These are phyloP conservation scores for Tetracladium maxilliforme DNA, from an alignment of 2,329 filamentous ascomycete genomes.

Conservation along the genomic window DNA sequence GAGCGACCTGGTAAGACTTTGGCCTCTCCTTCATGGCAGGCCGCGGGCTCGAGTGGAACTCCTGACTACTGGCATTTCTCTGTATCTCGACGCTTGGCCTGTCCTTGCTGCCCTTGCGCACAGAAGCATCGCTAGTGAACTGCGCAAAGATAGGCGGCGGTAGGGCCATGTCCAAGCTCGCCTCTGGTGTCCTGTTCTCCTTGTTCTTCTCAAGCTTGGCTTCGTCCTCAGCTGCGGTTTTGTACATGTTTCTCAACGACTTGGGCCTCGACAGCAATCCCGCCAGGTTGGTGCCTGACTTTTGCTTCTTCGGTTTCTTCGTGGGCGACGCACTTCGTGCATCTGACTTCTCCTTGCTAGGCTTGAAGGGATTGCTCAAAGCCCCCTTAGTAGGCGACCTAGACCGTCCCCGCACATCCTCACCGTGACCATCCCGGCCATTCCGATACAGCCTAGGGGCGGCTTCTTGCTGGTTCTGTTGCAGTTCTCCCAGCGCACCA, in stretches of 20 bases:
- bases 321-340: too few relatives aligned
- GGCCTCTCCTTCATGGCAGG: too few relatives aligned
- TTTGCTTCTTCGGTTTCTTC: slow-evolving; percentile 60
- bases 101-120: slow-evolving; percentile 7
- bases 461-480: slow-evolving; percentile 35
- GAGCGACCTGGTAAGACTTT: too few relatives aligned
- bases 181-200: slow-evolving; percentile 60
- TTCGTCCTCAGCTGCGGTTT: slow-evolving; percentile 32
- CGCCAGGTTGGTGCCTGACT: slow-evolving; percentile 72
- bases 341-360: slow-evolving; percentile 21
- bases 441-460: slow-evolving; percentile 22
- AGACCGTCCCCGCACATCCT: slow-evolving; percentile 14
- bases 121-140: slow-evolving; percentile 33
- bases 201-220: slow-evolving; percentile 49
- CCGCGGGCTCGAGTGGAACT: too few relatives aligned
- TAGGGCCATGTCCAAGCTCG: slow-evolving; percentile 23
- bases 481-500: slow-evolving; percentile 38
- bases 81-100: slow-evolving; percentile 6
- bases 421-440: slow-evolving; percentile 12
- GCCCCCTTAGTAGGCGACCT: slow-evolving; percentile 28
- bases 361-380: slow-evolving; percentile 24
- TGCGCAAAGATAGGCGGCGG: slow-evolving; percentile 70
- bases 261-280: slow-evolving; percentile 61
- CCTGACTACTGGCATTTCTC: too few relatives aligned
- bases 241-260: slow-evolving; percentile 53